A percentile compares a stretch with the other conserved stretches of the same genome.
phyloP scores from a whole-genome alignment of 164 flowering plant species.

The Macadamia integrifolia region DNA sequence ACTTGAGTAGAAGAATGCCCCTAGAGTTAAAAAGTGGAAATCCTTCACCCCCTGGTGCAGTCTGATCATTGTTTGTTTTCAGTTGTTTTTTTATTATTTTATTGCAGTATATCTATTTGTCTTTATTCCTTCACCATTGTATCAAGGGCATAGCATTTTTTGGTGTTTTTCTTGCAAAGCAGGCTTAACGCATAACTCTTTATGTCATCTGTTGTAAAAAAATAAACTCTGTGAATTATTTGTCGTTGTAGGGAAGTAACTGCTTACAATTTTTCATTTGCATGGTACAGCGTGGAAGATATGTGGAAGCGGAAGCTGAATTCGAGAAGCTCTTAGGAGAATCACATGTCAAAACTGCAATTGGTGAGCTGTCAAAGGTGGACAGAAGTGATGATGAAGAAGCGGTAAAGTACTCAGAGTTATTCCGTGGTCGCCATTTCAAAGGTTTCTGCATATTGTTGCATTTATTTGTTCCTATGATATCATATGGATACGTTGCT shows the following conservation, averaged over 20 bases:
- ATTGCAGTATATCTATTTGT: no score
- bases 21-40: no score
- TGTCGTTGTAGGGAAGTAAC: not conserved
- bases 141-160: no score
- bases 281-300: conserved; percentile 66
- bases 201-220: no score
- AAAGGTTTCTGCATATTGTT: conserved; percentile 41
- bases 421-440: conserved; percentile 80
- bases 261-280: not conserved
- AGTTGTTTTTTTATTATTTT: no score
- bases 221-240: no score
- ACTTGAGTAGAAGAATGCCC: no score
- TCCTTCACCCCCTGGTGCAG: no score
- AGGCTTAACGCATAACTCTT: no score
- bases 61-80: no score
- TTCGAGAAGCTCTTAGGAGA: conserved; percentile 78
- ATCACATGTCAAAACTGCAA: conserved; percentile 64
- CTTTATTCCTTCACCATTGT: no score
- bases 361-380: conserved; percentile 65
- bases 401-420: conserved; percentile 50
- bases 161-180: no score
- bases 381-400: conserved; percentile 74
- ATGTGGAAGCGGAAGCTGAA: conserved; percentile 73
- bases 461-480: conserved; percentile 2
- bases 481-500: not conserved